Percentiles rank a stretch among this genome's conserved stretches.
Evolutionary conservation across 2,329 filamentous ascomycete species (phyloP).

Genomic region (Madurella mycetomatis): DNA sequence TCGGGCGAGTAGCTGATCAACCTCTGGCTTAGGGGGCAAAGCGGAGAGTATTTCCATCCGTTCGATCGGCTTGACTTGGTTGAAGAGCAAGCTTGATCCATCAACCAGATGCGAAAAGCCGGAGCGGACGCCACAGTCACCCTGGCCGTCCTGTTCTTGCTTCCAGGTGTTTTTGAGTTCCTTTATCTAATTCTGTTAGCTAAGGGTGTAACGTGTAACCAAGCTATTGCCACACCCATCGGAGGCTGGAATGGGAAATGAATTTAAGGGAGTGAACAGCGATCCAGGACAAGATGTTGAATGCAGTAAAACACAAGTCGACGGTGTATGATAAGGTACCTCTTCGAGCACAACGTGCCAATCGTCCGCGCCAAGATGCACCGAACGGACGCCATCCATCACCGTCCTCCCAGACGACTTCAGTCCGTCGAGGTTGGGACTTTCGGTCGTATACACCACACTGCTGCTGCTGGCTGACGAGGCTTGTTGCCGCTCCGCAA

Average conservation of each 20-base stretch:
- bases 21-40: conserved; percentile 26
- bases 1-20: conserved; percentile 24
- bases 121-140: conserved; percentile 28
- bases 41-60: conserved; percentile 26
- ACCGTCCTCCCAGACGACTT: conserved; percentile 17
- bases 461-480: too few species aligned
- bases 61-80: conserved; percentile 24
- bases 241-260: too few species aligned
- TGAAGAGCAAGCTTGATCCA: conserved; percentile 27
- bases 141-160: conserved; percentile 17
- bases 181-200: conserved; percentile 28
- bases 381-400: conserved; percentile 24
- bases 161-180: conserved; percentile 24
- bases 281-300: neutral
- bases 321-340: conserved; percentile 14
- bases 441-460: too few species aligned
- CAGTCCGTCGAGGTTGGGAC: too few species aligned
- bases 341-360: conserved; percentile 28
- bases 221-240: too few species aligned
- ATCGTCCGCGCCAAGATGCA: conserved; percentile 24
- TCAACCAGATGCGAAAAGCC: conserved; percentile 21
- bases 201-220: too few species aligned
- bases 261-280: too few species aligned
- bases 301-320: neutral
- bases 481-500: conserved; percentile 11